phyloP scores from a whole-genome alignment of 225 moss, liverwort and hornwort genomes.

The Climacium dendroides region DNA sequence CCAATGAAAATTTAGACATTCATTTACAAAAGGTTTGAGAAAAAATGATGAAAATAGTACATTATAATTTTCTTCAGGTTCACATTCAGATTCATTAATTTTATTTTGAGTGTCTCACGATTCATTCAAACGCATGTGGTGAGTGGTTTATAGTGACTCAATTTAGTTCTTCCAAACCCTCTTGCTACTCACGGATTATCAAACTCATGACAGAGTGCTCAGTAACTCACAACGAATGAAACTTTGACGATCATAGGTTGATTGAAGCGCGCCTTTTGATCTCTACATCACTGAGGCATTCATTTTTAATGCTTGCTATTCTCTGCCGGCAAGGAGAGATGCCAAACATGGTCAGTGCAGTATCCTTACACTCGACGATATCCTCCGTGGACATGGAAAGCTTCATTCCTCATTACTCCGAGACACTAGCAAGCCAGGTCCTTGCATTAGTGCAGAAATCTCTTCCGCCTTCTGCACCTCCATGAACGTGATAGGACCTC shows the following conservation, averaged over 20 bases:
- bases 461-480: slow-evolving; percentile 11
- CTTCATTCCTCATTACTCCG: slow-evolving; percentile 38
- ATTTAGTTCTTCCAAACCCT: too few relatives aligned
- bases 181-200: too few relatives aligned
- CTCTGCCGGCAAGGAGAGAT: slow-evolving; percentile 7
- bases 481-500: background rate
- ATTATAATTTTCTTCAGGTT: too few relatives aligned
- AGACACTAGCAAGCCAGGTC: slow-evolving; percentile 42
- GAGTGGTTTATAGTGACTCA: too few relatives aligned
- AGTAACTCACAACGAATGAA: background rate
- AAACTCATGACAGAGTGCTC: background rate
- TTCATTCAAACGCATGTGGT: too few relatives aligned
- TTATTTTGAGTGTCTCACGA: too few relatives aligned
- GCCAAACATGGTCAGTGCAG: slow-evolving; percentile 18
- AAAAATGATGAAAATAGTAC: too few relatives aligned
- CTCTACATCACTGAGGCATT: background rate
- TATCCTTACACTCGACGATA: slow-evolving; percentile 27
- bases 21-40: too few relatives aligned
- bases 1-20: too few relatives aligned
- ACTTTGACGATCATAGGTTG: background rate
- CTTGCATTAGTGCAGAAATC: slow-evolving; percentile 40
- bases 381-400: slow-evolving; percentile 31
- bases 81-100: too few relatives aligned
- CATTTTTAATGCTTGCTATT: background rate
- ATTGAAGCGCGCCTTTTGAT: background rate